Conservation (phyloP, 306 rosid species). For the Vachellia collinsii region DNA sequence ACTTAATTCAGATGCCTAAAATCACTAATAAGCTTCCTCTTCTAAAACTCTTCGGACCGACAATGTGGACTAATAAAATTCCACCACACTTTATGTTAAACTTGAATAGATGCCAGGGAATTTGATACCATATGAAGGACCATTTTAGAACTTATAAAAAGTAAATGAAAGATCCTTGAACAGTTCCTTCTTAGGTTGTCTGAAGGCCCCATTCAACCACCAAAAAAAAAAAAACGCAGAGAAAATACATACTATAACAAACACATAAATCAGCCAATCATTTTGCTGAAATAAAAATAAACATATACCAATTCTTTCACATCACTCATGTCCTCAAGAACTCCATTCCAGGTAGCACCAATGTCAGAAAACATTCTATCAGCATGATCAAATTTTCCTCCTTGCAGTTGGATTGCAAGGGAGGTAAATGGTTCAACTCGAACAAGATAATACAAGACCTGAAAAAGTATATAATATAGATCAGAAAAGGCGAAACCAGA, state of each 20-base stretch:
- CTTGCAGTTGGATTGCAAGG: constrained; percentile 94
- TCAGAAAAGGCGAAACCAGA: constrained; percentile 30
- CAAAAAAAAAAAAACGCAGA: not conserved
- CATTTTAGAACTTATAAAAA: constrained; percentile 1
- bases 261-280: constrained; percentile 24
- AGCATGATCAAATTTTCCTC: constrained; percentile 97
- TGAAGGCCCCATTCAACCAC: not conserved
- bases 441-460: constrained; percentile 94
- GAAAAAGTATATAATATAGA: constrained; percentile 47
- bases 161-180: not conserved
- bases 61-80: not conserved
- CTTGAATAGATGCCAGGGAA: not conserved
- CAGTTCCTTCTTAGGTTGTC: not conserved
- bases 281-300: constrained; percentile 27
- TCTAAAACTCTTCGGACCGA: not conserved
- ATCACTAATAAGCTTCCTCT: not conserved
- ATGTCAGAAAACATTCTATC: constrained; percentile 98
- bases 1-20: not conserved
- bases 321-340: constrained; percentile 96
- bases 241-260: not conserved
- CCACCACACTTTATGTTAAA: not conserved
- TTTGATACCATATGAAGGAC: constrained; percentile 11
- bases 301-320: constrained; percentile 91
- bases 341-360: constrained; percentile 92
- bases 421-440: constrained; percentile 98